These are phyloP conservation scores for Thermoascus crustaceus DNA, from an alignment of 2,329 filamentous ascomycete species.

Conservation along the genomic window DNA sequence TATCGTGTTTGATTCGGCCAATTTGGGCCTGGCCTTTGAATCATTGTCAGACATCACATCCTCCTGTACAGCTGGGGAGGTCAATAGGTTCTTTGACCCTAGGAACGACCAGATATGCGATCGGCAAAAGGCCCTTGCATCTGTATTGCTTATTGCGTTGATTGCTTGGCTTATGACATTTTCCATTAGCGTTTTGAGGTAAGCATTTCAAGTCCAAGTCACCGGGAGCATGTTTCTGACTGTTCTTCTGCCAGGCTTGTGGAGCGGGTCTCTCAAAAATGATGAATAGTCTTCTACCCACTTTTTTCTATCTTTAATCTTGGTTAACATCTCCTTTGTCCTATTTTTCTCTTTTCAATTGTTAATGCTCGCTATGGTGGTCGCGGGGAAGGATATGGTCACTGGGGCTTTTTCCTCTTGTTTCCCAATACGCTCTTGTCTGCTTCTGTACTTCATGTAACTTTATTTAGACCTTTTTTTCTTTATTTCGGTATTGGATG, in stretches of 20 bases:
- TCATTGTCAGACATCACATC: conserved; percentile 60
- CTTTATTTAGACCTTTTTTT: neutral
- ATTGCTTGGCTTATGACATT: conserved; percentile 89
- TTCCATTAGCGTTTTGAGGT: conserved; percentile 72
- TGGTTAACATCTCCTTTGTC: no score
- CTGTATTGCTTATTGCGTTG: conserved; percentile 70
- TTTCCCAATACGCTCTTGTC: no score
- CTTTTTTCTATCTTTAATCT: no score
- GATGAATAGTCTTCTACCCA: neutral
- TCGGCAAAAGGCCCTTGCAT: conserved; percentile 63
- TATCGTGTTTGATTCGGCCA: conserved; percentile 94
- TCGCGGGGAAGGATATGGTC: conserved; percentile 3
- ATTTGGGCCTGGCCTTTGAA: conserved; percentile 81
- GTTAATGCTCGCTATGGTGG: neutral
- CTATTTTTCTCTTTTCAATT: neutral
- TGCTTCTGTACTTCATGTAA: neutral
- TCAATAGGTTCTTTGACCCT: conserved; percentile 26
- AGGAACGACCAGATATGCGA: conserved; percentile 47
- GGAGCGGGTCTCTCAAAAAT: conserved; percentile 20
- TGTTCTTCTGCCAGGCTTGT: conserved; percentile 25
- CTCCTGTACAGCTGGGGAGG: conserved; percentile 44
- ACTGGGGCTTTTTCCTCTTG: no score
- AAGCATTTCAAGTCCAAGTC: conserved; percentile 10
- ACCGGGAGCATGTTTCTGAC: conserved; percentile 16
- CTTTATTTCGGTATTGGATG: neutral